A percentile compares a stretch with the other conserved stretches of the same genome.
Evolutionary conservation across 495 filamentous ascomycete genomes (phyloP).

Genomic region (Ramalina intermedia): DNA sequence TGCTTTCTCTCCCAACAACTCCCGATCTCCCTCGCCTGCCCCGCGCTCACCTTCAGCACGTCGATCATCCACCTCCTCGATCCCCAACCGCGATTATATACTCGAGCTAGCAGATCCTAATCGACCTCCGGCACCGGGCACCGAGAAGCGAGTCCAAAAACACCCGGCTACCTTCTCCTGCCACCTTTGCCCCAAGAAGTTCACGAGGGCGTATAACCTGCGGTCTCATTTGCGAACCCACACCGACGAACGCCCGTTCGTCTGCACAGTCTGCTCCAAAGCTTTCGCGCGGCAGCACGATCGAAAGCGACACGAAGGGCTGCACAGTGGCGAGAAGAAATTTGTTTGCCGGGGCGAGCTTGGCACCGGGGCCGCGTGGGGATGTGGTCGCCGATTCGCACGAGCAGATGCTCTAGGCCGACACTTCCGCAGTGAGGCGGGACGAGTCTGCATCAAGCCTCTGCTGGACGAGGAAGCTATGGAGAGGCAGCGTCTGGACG

Average conservation of each 20-base stretch:
- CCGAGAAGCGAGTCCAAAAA: slow-evolving; percentile 65
- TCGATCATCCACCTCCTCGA: slow-evolving; percentile 77
- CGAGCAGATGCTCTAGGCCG: slow-evolving; percentile 89
- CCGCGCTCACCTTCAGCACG: slow-evolving; percentile 36
- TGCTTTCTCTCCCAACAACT: slow-evolving; percentile 21
- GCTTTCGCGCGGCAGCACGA: slow-evolving; percentile 92
- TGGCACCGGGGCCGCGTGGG: slow-evolving; percentile 71
- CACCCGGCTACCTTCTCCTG: slow-evolving; percentile 91
- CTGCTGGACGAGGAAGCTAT: slow-evolving; percentile 42
- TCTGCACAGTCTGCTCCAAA: slow-evolving; percentile 93
- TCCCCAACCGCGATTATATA: slow-evolving; percentile 82
- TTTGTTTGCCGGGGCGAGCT: slow-evolving; percentile 91
- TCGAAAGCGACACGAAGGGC: slow-evolving; percentile 78
- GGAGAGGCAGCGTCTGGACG: slow-evolving; percentile 15
- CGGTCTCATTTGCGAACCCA: slow-evolving; percentile 86
- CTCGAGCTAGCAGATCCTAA: slow-evolving; percentile 81
- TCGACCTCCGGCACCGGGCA: slow-evolving; percentile 51
- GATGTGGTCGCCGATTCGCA: slow-evolving; percentile 84
- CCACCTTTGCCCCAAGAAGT: slow-evolving; percentile 69
- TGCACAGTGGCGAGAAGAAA: slow-evolving; percentile 90
- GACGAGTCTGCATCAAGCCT: slow-evolving; percentile 89
- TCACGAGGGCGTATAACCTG: slow-evolving; percentile 79
- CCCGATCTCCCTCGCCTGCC: slow-evolving; percentile 44
- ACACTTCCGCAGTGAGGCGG: slow-evolving; percentile 95
- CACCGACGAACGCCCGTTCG: slow-evolving; percentile 83